A percentile compares a stretch with the other conserved stretches of the same genome.
Evolutionary conservation across 73 alveolate genomes (phyloP).

Genomic region (Paramecium tetraurelia): DNA sequence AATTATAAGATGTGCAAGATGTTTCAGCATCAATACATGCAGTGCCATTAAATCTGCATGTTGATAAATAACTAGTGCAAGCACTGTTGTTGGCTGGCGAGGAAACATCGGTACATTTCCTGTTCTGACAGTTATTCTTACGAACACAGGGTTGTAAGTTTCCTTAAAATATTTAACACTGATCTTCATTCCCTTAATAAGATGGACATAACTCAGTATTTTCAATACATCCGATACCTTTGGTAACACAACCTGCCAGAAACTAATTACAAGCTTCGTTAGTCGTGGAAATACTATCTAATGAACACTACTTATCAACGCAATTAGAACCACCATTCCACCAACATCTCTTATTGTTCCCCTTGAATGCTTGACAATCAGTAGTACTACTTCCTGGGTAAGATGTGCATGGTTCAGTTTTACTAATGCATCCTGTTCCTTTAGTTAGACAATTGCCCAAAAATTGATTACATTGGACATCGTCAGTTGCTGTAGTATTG

Average conservation of each 20-base stretch:
- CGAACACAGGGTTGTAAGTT: not conserved
- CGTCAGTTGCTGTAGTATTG: not conserved
- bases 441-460: not conserved
- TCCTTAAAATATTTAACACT: not conserved
- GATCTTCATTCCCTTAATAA: slow-evolving; percentile 2
- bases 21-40: not conserved
- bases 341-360: not conserved
- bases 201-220: not conserved
- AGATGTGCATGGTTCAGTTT: slow-evolving; percentile 9
- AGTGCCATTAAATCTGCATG: slow-evolving; percentile 39
- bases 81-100: not conserved
- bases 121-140: not conserved
- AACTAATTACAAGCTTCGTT: not conserved
- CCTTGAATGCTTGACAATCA: not conserved
- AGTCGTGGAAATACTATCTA: not conserved
- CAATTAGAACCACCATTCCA: not conserved
- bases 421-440: slow-evolving; percentile 34
- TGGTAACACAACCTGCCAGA: not conserved
- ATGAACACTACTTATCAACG: slow-evolving; percentile 27
- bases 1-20: not conserved
- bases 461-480: not conserved
- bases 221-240: slow-evolving; percentile 13
- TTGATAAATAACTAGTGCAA: slow-evolving; percentile 23
- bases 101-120: not conserved
- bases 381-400: not conserved